Evolutionary conservation across 2,329 filamentous ascomycete species (phyloP), one percentile per base, ranked within the genome.

Genomic region (Lojkania enalia): DNA sequence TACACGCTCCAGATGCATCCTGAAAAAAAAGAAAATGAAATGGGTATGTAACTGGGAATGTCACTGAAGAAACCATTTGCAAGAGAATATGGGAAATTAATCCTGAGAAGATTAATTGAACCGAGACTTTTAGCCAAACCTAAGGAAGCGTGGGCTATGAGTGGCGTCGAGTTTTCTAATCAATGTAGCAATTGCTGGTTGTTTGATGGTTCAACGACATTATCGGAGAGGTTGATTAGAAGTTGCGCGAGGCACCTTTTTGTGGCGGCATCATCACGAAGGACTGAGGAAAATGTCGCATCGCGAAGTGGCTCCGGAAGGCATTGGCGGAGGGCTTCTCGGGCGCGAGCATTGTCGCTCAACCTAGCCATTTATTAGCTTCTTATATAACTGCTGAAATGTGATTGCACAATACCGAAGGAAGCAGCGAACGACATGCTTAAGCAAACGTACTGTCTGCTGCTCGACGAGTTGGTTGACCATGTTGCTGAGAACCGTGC

Each of bases 261-360:
- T 0, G 94, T 99, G 1, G 94, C 94, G 12, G 94, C 94, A 66
- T 99, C 94, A 64, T 99, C 94, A 46, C 94, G 88, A 23, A 99
- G 84, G 33, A 99, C 94, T 0, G 91, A 92, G 6, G 90, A 95
- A 70, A 99, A 99, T 1, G 94, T 99, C 5, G 92, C 91, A 69
- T 99, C 94, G 36, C 94, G 87, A n/a, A 99, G 84, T n/a, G 94
- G 94, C 64, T 99, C 94, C 0, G 94, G 94, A 11, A 99, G 85
- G 65, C 94, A 99, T 72, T 99, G 94, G 31, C 94, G 84, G 16
- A 99, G 81, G 35, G 94, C 94, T 71, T 99, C 94, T 21, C 94
- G 87, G 44, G 94, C 94, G 49, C 94, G 87, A 49, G 92, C 92
- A 64, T 99, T 99, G 68, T 99, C 94, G 61, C 90, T 96, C 35